A percentile compares a stretch with the other conserved stretches of the same genome.
Evolutionary conservation across 1,284 basidiomycete genomes (phyloP).

Genomic region (Inonotus obliquus): DNA sequence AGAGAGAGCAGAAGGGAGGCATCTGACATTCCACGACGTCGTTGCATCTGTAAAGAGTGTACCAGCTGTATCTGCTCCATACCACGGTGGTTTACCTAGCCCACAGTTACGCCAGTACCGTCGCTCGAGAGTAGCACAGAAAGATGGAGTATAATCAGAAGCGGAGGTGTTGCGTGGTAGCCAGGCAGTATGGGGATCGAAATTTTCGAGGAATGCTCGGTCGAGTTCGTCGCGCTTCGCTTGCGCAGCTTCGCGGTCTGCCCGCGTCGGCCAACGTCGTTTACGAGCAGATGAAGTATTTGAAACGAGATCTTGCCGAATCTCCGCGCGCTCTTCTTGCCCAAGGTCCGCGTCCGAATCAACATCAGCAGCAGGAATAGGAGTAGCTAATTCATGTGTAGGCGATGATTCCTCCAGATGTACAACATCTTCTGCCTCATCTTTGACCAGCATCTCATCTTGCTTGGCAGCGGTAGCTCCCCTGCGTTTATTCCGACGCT

Average conservation of each 20-base stretch:
- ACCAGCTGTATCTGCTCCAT: constrained; percentile 93
- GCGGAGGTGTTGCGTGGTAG: constrained; percentile 66
- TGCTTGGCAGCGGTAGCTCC: constrained; percentile 25
- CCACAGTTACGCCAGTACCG: constrained; percentile 92
- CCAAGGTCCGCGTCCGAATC: constrained; percentile 26
- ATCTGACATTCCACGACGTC: constrained; percentile 88
- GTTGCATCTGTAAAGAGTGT: constrained; percentile 84
- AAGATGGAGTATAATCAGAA: constrained; percentile 79
- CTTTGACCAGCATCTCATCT: constrained; percentile 22
- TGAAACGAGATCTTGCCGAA: constrained; percentile 27
- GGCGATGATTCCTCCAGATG: neutral
- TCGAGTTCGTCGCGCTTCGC: constrained; percentile 54
- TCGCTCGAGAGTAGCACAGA: constrained; percentile 84
- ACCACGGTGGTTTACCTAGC: constrained; percentile 87
- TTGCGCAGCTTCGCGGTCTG: constrained; percentile 47
- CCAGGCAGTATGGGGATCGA: constrained; percentile 72
- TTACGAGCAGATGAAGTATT: constrained; percentile 31
- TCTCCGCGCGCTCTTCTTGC: constrained; percentile 38
- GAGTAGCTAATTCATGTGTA: constrained; percentile 9
- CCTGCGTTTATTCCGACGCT: constrained; percentile 22
- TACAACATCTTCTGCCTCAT: constrained; percentile 28
- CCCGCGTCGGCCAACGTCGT: constrained; percentile 41
- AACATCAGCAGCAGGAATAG: constrained; percentile 7
- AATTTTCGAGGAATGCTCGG: constrained; percentile 59
- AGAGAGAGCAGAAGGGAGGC: constrained; percentile 83